Evolutionary conservation across 1,284 basidiomycete genomes (phyloP).

Genomic region (Vanrija humicola): DNA sequence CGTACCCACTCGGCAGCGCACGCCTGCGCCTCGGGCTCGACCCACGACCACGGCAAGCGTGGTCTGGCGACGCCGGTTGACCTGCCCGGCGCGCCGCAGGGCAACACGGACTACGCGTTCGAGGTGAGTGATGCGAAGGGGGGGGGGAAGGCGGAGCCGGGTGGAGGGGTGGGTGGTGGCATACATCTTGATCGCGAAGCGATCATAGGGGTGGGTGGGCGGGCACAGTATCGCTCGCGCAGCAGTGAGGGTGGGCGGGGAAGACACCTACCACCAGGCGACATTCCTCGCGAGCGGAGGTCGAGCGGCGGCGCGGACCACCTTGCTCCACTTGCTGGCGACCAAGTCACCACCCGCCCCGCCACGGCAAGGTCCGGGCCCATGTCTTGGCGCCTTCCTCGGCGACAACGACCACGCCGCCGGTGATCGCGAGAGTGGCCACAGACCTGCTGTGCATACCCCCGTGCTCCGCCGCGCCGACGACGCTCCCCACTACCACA

Average conservation of each 20-base stretch:
- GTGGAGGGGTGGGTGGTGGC: too few relatives aligned
- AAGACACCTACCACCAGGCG: too few relatives aligned
- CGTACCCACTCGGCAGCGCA: constrained; percentile 27
- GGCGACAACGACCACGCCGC: neutral
- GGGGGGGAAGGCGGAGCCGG: too few relatives aligned
- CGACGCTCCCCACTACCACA: neutral
- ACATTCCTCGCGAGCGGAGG: neutral
- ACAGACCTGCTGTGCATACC: too few relatives aligned
- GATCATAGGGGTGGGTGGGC: too few relatives aligned
- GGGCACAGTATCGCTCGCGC: too few relatives aligned
- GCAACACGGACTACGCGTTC: constrained; percentile 89
- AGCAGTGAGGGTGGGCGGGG: neutral
- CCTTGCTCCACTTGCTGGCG: too few relatives aligned
- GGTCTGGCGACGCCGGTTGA: constrained; percentile 77
- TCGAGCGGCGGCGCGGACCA: too few relatives aligned
- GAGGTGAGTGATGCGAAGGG: constrained; percentile 57
- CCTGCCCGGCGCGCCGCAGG: constrained; percentile 47
- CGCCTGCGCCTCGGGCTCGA: constrained; percentile 7
- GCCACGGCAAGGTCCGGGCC: too few relatives aligned
- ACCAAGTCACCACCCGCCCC: too few relatives aligned
- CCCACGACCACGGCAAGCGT: constrained; percentile 27
- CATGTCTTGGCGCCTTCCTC: neutral
- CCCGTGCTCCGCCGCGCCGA: neutral
- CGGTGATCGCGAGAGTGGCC: neutral
- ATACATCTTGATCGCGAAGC: too few relatives aligned